phyloP scores from a whole-genome alignment of 2,329 filamentous ascomycete genomes.

The Monilinia vaccinii-corymbosi region DNA sequence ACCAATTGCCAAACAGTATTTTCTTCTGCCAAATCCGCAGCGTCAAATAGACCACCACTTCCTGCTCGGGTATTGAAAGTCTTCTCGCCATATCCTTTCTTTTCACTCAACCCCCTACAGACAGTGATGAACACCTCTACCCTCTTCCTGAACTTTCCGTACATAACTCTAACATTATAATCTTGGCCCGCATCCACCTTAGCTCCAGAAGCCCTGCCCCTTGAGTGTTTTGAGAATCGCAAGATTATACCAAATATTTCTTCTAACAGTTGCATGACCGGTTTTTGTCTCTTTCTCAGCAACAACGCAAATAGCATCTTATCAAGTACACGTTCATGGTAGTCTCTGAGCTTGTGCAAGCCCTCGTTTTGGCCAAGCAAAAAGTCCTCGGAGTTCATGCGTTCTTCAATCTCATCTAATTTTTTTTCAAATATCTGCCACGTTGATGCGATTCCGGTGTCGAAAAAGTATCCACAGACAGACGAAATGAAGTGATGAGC shows the following conservation, averaged over 20 bases:
- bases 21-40: conserved; percentile 35
- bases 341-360: conserved; percentile 55
- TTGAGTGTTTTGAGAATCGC: conserved; percentile 50
- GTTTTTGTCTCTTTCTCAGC: conserved; percentile 64
- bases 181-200: conserved; percentile 22
- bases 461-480: conserved; percentile 70
- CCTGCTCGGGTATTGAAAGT: conserved; percentile 24
- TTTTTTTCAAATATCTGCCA: conserved; percentile 65
- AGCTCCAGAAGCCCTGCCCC: conserved; percentile 33
- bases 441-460: conserved; percentile 61
- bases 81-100: conserved; percentile 35
- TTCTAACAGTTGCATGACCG: conserved; percentile 64
- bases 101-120: conserved; percentile 58
- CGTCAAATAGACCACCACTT: conserved; percentile 29
- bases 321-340: conserved; percentile 66
- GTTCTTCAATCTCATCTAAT: conserved; percentile 52
- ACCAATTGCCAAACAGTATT: conserved; percentile 62
- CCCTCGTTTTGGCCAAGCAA: conserved; percentile 43
- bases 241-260: conserved; percentile 68
- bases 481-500: conserved; percentile 70
- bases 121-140: conserved; percentile 66
- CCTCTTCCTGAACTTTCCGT: conserved; percentile 60
- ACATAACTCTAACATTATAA: conserved; percentile 42
- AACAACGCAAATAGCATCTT: conserved; percentile 66
- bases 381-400: conserved; percentile 37